Base-by-base conservation (phyloP, 1,139 yeast species). In the Geotrichum europaeum region DNA sequence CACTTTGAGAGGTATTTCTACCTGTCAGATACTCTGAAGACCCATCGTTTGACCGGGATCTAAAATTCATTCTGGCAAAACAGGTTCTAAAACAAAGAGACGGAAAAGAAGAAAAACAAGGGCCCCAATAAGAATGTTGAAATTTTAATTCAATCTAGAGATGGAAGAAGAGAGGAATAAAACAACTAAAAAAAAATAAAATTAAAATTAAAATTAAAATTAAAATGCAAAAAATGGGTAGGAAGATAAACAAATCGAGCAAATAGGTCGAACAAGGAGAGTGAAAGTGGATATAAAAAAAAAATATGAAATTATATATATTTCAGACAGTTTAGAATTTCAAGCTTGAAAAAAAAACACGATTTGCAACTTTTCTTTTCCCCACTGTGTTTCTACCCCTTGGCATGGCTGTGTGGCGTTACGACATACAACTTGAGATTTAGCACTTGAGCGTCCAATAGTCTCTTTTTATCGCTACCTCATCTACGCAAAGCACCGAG, bases 371-470 rank as follows among this genome's bases (percentile, higher is more conserved):
- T 43, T 43, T 43, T 43, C 22, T 43, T n/a, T 43, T n/a, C 47
- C n/a, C 49, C 2, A 43, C 18, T 18, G n/a, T 15, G 22, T 9
- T 43, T 12, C 49, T 43, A 18, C 49, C 18, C 49, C 22, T 43
- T 43, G 22, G 49, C 22, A 43, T n/a, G 22, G 18, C 15, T n/a
- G 18, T 13, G 15, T 18, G 15, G 28, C 18, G 51, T 9, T 47
- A 24, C 28, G 15, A 6, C 34, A 51, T n/a, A 30, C 4, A 2
- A 34, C 12, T 51, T 15, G 7, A 51, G 12, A 51, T 15, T 15
- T 22, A 55, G 47, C 49, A 47, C 15, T 34, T 9, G 18, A 68
- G 61, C n/a, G 71, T 67, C 70, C 70, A 68, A 56, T 66, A 67
- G 50, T 68, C 70, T 45, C 61, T 58, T 56, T 66, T 63, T 47